phyloP scores from a whole-genome alignment of 257 asterid genomes.

The Henckelia pumila region DNA sequence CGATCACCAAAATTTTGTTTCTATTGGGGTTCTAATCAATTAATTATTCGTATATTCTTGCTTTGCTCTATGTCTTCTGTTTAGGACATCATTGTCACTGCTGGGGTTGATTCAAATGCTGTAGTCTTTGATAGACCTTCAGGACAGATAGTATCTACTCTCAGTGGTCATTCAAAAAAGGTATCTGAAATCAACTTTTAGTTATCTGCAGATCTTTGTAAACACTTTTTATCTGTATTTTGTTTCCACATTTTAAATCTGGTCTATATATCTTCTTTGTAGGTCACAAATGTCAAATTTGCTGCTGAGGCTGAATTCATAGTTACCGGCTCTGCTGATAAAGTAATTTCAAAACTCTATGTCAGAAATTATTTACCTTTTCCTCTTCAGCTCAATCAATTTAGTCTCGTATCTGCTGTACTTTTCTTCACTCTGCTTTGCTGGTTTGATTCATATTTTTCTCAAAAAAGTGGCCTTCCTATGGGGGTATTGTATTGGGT shows the following conservation, averaged over 20 bases:
- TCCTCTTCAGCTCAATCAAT: constrained; percentile 13
- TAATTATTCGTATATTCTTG: constrained; percentile 15
- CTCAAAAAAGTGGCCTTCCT: not conserved
- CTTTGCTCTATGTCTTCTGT: constrained; percentile 18
- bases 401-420: constrained; percentile 3
- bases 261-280: constrained; percentile 13
- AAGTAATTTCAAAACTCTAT: constrained; percentile 41
- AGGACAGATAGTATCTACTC: constrained; percentile 90
- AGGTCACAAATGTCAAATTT: constrained; percentile 89
- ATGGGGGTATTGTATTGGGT: not conserved
- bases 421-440: not conserved
- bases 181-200: constrained; percentile 32
- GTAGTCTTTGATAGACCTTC: constrained; percentile 84
- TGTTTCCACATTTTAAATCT: constrained; percentile 1
- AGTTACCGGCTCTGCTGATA: constrained; percentile 89
- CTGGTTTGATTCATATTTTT: constrained; percentile 11
- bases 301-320: constrained; percentile 74
- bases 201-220: not conserved
- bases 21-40: not conserved
- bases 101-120: constrained; percentile 81
- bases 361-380: not conserved
- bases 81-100: constrained; percentile 96
- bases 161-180: constrained; percentile 96
- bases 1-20: not conserved
- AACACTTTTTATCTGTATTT: constrained; percentile 9